Evolutionary conservation across 169 alveolate species (phyloP), one percentile per base, ranked within the genome.

Genomic region (Babesia sp.): DNA sequence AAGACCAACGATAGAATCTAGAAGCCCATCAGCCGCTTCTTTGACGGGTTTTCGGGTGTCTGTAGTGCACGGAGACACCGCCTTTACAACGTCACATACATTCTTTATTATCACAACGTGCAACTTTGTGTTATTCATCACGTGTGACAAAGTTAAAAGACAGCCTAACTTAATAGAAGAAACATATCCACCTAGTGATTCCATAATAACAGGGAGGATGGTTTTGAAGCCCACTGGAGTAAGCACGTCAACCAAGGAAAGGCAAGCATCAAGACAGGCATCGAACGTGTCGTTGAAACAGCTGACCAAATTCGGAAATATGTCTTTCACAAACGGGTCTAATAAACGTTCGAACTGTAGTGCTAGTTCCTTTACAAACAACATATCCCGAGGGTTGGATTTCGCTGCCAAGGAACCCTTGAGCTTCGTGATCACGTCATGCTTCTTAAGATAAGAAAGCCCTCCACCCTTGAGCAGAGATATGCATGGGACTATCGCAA

Each of bases 401-500:
- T 54, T 69, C 4, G 28, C 48, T 4, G 57, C 8, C n/a, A 69
- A 12, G 2, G 68, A 22, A 0, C 54, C 79, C 41, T 56, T 69
- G 16, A 69, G 5, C 42, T 37, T 72, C 45, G 83, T 31, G 1
- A 72, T 48, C 26, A 72, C 67, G n/a, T 59, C 46, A 26, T 72
- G 83, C 42, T 72, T 56, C 66, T 61, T 57, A 18, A 72, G 53
- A 60, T 50, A 72, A 6, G 56, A 36, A 31, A 72, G 69, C 1
- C 83, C 83, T 7, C 71, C 55, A 9, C 83, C 83, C 72, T 39
- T 58, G 18, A 72, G 56, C 34, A 72, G 54, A 4, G 83, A 57
- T 18, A 56, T 53, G 44, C 63, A 72, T 5, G 83, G 83, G 16
- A 72, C 42, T 39, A 61, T 72, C 1, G 83, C 74, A 45, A 4